phyloP scores from a whole-genome alignment of 2,329 filamentous ascomycete genomes.

The Xylogone sp. region DNA sequence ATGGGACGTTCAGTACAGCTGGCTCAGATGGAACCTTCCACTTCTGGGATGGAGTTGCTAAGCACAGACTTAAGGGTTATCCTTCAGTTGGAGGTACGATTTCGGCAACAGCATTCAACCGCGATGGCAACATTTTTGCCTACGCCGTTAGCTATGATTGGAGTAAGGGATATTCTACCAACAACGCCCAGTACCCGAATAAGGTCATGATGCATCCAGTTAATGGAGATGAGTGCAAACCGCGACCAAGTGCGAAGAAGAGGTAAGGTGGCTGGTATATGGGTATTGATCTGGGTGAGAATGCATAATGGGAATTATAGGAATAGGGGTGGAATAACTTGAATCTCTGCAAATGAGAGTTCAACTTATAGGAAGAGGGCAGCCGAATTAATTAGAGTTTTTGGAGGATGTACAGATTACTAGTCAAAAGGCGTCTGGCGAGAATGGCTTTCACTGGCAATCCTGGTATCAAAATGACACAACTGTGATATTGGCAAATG shows the following conservation, averaged over 20 bases:
- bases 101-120: constrained; percentile 87
- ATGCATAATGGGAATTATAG: background rate
- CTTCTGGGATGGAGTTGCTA: constrained; percentile 93
- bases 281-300: background rate
- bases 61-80: constrained; percentile 86
- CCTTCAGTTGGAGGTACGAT: constrained; percentile 82
- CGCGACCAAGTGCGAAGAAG: constrained; percentile 35
- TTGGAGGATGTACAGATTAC: background rate
- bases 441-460: background rate
- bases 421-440: background rate
- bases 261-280: constrained; percentile 15
- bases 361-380: background rate
- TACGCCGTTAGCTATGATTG: constrained; percentile 96
- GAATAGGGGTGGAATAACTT: background rate
- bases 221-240: constrained; percentile 59
- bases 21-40: constrained; percentile 95
- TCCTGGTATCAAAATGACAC: background rate
- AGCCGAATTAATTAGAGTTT: background rate
- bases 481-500: background rate
- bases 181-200: constrained; percentile 69
- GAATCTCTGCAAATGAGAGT: background rate
- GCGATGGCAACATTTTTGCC: constrained; percentile 77
- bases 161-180: constrained; percentile 90
- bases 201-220: constrained; percentile 87
- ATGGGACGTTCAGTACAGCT: constrained; percentile 97